Evolutionary conservation across 2,329 filamentous ascomycete species (phyloP), one percentile per base, ranked within the genome.

Genomic region (Sporothrix dimorphospora): DNA sequence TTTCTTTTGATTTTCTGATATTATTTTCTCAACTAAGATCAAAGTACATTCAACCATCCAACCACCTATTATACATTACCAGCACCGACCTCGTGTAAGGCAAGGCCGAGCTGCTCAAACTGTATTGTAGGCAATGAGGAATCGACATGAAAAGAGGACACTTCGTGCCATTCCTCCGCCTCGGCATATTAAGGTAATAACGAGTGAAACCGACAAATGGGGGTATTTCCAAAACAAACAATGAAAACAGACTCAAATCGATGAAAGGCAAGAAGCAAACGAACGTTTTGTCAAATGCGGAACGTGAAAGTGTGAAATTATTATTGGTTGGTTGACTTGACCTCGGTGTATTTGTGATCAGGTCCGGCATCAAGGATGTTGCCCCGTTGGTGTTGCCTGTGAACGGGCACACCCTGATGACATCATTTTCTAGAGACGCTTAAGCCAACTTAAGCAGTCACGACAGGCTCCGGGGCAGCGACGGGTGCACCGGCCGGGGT

Each of bases 401-500:
- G 34, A 11, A 30, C 24, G 24, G 21, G 24, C 16, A n/a, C 47
- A 19, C 5, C 34, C 57, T 12, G n/a, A 63, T 63, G 34, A 63
- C 34, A 21, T 42, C 38, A 12, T n/a, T 63, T 21, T n/a, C 34
- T 16, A 21, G 16, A 11, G 11, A 3, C 34, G 4, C 8, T 6
- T 38, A 16, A 5, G 30, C 24, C 21, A 19, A 9, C 38, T 55
- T 63, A 72, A n/a, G 55, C 71, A 16, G 71, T 42, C 45, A 69
- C 65, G 7, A 55, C 66, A 8, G 63, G 63, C 63, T 67, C 63
- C 34, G 57, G 57, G 19, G 34, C 57, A 4, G 21, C 53, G 11
- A 45, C 67, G 40, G 55, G 55, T 5, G 16, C 55, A 16, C 53
- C 75, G 19, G 76, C 75, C 7, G 75, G 49, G 12, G 61, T 55